Percentiles rank a stretch among this genome's conserved stretches.
These are phyloP conservation scores for Francoa sonchifolia DNA, from an alignment of 441 rosid species.

Conservation along the genomic window DNA sequence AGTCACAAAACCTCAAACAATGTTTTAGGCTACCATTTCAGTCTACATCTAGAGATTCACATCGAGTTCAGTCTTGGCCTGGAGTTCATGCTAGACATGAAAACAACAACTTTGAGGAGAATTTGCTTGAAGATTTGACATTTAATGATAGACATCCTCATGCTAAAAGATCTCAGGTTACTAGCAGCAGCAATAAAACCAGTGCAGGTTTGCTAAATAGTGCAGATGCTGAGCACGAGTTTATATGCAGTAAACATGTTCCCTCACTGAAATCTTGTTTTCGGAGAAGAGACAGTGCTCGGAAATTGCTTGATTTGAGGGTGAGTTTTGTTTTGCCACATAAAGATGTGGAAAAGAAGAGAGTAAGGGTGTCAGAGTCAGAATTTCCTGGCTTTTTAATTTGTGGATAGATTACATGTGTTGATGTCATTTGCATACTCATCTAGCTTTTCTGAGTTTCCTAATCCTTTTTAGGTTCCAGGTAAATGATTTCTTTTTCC, in stretches of 20 bases:
- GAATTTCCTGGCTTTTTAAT: constrained; percentile 6
- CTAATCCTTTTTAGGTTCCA: too few species aligned
- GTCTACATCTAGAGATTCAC: too few species aligned
- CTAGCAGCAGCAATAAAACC: background rate
- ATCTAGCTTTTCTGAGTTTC: too few species aligned
- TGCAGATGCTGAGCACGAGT: constrained; percentile 7
- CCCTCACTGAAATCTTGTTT: constrained; percentile 21
- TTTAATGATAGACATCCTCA: background rate
- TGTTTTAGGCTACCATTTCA: too few species aligned
- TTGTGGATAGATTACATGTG: background rate
- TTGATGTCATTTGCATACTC: too few species aligned
- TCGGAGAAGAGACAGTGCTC: constrained; percentile 20
- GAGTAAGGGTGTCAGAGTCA: constrained; percentile 3
- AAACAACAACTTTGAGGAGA: constrained; percentile 7
- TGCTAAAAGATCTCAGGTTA: background rate
- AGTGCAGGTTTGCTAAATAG: constrained; percentile 1
- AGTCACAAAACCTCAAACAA: constrained; percentile 5
- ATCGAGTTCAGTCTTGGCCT: constrained; percentile 18
- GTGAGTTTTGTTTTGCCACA: constrained; percentile 23
- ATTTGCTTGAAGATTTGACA: constrained; percentile 4
- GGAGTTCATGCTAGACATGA: constrained; percentile 8
- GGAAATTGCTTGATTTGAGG: constrained; percentile 14
- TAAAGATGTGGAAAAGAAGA: constrained; percentile 9
- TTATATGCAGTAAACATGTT: constrained; percentile 6
- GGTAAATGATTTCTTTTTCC: too few species aligned